These are phyloP conservation scores for Syzygium jambos DNA, from an alignment of 345 rosid species.

Conservation along the genomic window DNA sequence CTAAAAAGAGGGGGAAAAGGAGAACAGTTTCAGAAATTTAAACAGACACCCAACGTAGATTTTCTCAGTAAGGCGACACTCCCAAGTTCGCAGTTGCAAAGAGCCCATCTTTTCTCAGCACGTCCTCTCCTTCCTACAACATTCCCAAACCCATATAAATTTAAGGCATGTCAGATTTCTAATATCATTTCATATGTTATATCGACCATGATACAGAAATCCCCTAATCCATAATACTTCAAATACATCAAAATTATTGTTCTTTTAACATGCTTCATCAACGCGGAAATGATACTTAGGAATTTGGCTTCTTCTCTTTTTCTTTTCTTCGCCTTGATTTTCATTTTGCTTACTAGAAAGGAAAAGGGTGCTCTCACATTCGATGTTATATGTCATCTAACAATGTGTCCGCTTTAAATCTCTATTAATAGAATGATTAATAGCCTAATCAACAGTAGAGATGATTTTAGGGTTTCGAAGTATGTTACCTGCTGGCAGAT, in stretches of 20 bases:
- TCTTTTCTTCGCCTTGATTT: background rate
- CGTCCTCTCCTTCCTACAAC: slow-evolving; percentile 68
- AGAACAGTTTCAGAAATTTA: background rate
- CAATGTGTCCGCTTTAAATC: background rate
- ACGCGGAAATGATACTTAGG: background rate
- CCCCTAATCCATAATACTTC: background rate
- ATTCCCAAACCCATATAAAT: background rate
- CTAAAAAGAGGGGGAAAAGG: background rate
- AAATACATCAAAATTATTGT: background rate
- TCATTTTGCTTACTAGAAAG: background rate
- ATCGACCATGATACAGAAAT: background rate
- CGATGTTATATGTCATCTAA: background rate
- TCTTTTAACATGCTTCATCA: background rate
- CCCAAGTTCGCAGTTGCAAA: slow-evolving; percentile 66
- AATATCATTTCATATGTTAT: background rate
- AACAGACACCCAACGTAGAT: background rate
- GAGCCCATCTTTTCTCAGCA: slow-evolving; percentile 70
- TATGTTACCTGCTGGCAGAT: slow-evolving; percentile 63
- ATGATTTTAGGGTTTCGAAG: background rate
- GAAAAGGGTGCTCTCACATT: background rate
- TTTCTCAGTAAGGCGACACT: slow-evolving; percentile 49
- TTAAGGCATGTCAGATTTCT: background rate
- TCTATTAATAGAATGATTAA: background rate
- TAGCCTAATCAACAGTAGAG: background rate
- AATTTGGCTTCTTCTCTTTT: background rate